A percentile compares a stretch with the other conserved stretches of the same genome.
Evolutionary conservation across 148 eudicot genomes (phyloP).

Genomic region (Bassia scoparia): DNA sequence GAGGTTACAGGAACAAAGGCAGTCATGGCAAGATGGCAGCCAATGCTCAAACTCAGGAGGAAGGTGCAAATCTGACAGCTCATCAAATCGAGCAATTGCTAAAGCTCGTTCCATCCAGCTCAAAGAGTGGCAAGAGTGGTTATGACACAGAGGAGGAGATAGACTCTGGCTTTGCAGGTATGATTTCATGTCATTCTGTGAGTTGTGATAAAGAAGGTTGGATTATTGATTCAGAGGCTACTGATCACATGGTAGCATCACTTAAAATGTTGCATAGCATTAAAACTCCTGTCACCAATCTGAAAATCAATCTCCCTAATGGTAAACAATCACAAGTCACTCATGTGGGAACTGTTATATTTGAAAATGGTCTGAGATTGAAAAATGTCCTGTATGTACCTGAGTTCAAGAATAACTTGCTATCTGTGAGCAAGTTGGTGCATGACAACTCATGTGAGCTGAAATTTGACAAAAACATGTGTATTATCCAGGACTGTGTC

Average conservation of each 20-base stretch:
- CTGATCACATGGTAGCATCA: not conserved
- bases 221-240: not conserved
- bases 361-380: not conserved
- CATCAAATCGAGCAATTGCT: not conserved
- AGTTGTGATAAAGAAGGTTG: not conserved
- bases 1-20: not conserved
- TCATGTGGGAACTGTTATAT: not conserved
- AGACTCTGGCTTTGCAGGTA: not conserved
- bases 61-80: no score
- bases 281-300: rapidly evolving
- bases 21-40: no score
- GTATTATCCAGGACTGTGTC: not conserved
- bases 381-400: not conserved
- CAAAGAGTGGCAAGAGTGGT: not conserved
- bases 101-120: not conserved
- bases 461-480: not conserved
- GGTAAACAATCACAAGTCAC: not conserved
- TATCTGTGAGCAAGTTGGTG: not conserved
- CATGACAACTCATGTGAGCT: not conserved
- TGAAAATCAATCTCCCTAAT: not conserved
- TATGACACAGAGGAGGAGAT: not conserved
- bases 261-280: rapidly evolving
- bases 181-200: not conserved
- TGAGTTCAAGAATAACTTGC: not conserved
- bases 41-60: rapidly evolving